A percentile compares a stretch with the other conserved stretches of the same genome.
These are phyloP conservation scores for Cytospora chrysosperma DNA, from an alignment of 2,329 filamentous ascomycete species.

Conservation along the genomic window DNA sequence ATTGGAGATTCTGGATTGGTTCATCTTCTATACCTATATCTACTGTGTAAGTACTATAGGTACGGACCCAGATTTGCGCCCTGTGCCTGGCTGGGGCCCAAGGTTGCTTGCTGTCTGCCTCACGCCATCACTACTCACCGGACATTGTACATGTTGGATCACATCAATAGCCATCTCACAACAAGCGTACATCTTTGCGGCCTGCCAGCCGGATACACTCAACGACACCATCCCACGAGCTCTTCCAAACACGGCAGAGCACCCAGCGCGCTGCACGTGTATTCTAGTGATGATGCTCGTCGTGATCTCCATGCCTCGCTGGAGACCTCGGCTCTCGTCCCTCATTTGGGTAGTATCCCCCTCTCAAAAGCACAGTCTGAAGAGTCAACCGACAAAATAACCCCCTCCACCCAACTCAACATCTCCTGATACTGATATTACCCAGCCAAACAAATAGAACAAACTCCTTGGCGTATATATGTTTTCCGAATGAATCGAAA, in stretches of 20 bases:
- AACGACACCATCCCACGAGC: background rate
- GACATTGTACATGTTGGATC: background rate
- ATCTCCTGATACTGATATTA: background rate
- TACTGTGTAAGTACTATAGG: too few species aligned
- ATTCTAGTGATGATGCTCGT: background rate
- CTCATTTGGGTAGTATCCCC: background rate
- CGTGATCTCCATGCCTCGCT: background rate
- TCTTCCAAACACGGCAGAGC: background rate
- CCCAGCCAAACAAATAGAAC: background rate
- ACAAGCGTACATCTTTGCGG: background rate
- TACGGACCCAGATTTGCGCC: background rate
- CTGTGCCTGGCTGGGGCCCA: background rate
- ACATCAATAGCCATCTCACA: background rate
- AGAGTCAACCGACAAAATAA: background rate
- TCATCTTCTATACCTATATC: too few species aligned
- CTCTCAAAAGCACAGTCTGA: background rate
- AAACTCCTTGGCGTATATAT: background rate
- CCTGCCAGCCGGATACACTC: background rate
- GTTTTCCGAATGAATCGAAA: background rate
- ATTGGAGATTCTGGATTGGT: background rate
- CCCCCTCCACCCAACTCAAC: background rate
- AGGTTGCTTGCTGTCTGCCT: background rate
- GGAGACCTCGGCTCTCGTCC: background rate
- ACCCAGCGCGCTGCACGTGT: background rate
- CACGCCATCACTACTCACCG: background rate